phyloP scores from a whole-genome alignment of 2,329 filamentous ascomycete species.

The Colletotrichum neosansevieriae region DNA sequence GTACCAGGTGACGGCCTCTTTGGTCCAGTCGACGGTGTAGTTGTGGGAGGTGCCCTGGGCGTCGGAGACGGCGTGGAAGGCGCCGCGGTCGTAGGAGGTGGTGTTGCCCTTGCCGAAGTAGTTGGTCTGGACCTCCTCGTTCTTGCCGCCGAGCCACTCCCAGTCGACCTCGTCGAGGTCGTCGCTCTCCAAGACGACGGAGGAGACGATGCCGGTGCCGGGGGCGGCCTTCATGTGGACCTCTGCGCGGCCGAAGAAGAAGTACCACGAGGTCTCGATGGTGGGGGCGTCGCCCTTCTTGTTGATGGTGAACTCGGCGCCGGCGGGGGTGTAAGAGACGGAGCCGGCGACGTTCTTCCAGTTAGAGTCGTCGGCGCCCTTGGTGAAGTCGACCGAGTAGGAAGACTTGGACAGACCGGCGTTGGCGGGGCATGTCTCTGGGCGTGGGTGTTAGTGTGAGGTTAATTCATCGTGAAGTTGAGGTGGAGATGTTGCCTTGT shows the following conservation, averaged over 20 bases:
- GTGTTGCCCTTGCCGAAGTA: conserved; percentile 82
- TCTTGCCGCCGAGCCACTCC: conserved; percentile 81
- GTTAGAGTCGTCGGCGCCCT: conserved; percentile 64
- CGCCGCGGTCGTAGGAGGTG: conserved; percentile 72
- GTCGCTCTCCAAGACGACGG: conserved; percentile 80
- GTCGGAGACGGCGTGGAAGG: conserved; percentile 64
- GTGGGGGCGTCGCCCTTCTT: conserved; percentile 67
- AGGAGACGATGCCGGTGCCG: conserved; percentile 77
- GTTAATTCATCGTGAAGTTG: neutral
- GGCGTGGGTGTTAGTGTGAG: neutral
- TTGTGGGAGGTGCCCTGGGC: conserved; percentile 56
- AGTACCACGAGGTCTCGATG: conserved; percentile 79
- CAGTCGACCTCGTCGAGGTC: conserved; percentile 86
- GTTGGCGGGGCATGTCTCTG: conserved; percentile 68
- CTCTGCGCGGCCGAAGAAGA: conserved; percentile 85
- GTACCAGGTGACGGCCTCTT: conserved; percentile 62
- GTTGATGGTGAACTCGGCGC: conserved; percentile 65
- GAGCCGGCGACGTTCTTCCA: conserved; percentile 45
- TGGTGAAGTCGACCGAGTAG: conserved; percentile 72
- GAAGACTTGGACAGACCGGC: conserved; percentile 70
- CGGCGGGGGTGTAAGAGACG: conserved; percentile 45
- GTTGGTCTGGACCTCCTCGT: conserved; percentile 81
- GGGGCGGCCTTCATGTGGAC: conserved; percentile 61
- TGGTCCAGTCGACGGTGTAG: conserved; percentile 70
- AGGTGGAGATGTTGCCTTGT: neutral